Percentiles rank a stretch among this genome's conserved stretches.
Evolutionary conservation across 2,329 filamentous ascomycete species (phyloP).

Genomic region (Ophiostoma himal-ulmi): DNA sequence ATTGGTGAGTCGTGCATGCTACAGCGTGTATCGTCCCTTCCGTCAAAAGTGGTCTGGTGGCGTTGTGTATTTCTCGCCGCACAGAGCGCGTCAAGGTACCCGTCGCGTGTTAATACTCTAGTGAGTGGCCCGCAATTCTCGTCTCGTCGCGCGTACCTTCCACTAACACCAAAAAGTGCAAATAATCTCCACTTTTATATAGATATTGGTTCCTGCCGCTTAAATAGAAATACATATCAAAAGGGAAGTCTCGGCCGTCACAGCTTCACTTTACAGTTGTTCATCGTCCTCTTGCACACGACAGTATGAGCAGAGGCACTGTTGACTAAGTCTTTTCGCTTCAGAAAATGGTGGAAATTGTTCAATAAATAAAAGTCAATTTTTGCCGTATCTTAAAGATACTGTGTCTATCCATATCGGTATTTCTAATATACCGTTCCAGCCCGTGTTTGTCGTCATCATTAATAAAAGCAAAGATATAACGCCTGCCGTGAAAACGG

Average conservation of each 20-base stretch:
- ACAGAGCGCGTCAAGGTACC: slow-evolving; percentile 22
- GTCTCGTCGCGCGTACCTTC: slow-evolving; percentile 14
- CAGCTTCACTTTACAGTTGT: background rate
- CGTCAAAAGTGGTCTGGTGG: slow-evolving; percentile 6
- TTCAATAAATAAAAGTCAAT: background rate
- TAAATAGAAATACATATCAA: background rate
- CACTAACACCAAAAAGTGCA: slow-evolving; percentile 12
- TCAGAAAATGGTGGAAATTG: background rate
- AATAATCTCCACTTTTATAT: slow-evolving; percentile 1
- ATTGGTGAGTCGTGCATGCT: slow-evolving; percentile 10
- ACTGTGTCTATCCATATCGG: background rate
- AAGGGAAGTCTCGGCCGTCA: background rate
- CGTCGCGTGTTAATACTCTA: slow-evolving; percentile 17
- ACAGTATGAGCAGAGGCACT: background rate
- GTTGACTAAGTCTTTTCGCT: background rate
- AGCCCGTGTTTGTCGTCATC: slow-evolving; percentile 5
- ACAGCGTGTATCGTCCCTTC: slow-evolving; percentile 15
- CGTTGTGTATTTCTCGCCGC: slow-evolving; percentile 26
- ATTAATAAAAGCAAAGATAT: background rate
- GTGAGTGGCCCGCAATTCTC: slow-evolving; percentile 19
- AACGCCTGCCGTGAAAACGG: background rate
- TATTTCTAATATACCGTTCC: background rate
- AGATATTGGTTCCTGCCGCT: background rate
- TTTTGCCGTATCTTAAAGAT: background rate
- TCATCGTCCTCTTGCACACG: background rate